A percentile compares a stretch with the other conserved stretches of the same genome.
These are phyloP conservation scores for Mortierella polycephala DNA, from an alignment of 371 early-diverging fungal genomes.

Conservation along the genomic window DNA sequence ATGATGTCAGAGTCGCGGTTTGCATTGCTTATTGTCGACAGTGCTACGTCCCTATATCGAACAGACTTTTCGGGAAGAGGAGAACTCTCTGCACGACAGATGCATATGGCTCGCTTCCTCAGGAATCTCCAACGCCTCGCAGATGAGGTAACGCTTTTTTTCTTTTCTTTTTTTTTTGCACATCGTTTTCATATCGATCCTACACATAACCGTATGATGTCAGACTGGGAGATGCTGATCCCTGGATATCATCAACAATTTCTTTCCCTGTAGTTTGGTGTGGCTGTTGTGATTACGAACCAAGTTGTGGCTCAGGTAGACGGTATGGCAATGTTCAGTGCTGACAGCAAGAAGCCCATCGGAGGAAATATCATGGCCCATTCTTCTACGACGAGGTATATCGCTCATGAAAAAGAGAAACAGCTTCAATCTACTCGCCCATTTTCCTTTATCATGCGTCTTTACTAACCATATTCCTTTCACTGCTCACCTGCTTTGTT, in stretches of 20 bases:
- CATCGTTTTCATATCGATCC: not conserved
- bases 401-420: not conserved
- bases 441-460: not conserved
- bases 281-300: conserved; percentile 98
- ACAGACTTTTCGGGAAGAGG: conserved; percentile 99
- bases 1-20: conserved; percentile 97
- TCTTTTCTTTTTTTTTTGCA: not conserved
- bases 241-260: not conserved
- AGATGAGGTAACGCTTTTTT: conserved; percentile 81
- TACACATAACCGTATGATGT: not conserved
- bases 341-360: conserved; percentile 98
- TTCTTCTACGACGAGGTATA: conserved; percentile 86
- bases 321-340: conserved; percentile 93
- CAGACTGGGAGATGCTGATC: too few relatives aligned
- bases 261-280: conserved; percentile 77
- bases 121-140: conserved; percentile 92
- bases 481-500: conserved; percentile 54
- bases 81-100: conserved; percentile 97
- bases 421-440: not conserved
- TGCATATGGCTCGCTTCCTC: conserved; percentile 96
- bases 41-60: conserved; percentile 96
- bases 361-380: conserved; percentile 99
- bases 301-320: conserved; percentile 99
- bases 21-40: conserved; percentile 95
- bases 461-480: not conserved